Evolutionary conservation across 495 filamentous ascomycete genomes (phyloP).

Genomic region (Niebla homalea): DNA sequence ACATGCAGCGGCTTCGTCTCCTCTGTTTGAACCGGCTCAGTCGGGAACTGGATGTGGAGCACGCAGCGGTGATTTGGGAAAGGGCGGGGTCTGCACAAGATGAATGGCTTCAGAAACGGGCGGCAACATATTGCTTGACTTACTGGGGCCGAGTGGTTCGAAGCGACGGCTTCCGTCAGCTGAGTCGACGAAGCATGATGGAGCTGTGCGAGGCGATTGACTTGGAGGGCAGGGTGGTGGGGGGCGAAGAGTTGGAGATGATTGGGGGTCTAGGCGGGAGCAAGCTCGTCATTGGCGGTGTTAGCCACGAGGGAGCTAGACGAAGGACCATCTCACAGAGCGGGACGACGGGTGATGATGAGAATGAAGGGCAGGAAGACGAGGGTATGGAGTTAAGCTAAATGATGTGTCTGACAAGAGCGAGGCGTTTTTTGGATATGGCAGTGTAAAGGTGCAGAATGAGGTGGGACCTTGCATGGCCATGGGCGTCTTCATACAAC

Average conservation of each 20-base stretch:
- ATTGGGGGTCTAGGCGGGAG: constrained; percentile 54
- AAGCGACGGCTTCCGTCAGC: constrained; percentile 68
- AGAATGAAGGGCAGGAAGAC: constrained; percentile 13
- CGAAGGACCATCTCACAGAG: constrained; percentile 9
- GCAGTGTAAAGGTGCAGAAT: no score
- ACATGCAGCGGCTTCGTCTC: constrained; percentile 81
- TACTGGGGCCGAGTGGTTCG: constrained; percentile 94
- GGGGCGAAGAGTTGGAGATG: constrained; percentile 71
- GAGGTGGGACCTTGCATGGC: no score
- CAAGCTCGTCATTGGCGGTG: constrained; percentile 41
- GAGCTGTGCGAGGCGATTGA: constrained; percentile 91
- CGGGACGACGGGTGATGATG: constrained; percentile 9
- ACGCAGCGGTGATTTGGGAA: constrained; percentile 93
- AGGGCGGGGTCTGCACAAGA: constrained; percentile 79
- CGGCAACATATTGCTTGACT: constrained; percentile 73
- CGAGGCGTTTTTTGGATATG: constrained; percentile 7
- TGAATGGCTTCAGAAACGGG: constrained; percentile 80
- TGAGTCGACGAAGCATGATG: constrained; percentile 64
- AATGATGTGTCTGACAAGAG: background rate
- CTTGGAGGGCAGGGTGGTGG: constrained; percentile 73
- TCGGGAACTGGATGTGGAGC: constrained; percentile 82
- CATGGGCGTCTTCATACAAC: no score
- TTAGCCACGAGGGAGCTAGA: constrained; percentile 31
- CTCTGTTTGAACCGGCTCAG: constrained; percentile 79
- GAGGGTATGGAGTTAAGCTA: constrained; percentile 15